phyloP scores from a whole-genome alignment of 2,329 filamentous ascomycete species.

The Verticillium isaacii region DNA sequence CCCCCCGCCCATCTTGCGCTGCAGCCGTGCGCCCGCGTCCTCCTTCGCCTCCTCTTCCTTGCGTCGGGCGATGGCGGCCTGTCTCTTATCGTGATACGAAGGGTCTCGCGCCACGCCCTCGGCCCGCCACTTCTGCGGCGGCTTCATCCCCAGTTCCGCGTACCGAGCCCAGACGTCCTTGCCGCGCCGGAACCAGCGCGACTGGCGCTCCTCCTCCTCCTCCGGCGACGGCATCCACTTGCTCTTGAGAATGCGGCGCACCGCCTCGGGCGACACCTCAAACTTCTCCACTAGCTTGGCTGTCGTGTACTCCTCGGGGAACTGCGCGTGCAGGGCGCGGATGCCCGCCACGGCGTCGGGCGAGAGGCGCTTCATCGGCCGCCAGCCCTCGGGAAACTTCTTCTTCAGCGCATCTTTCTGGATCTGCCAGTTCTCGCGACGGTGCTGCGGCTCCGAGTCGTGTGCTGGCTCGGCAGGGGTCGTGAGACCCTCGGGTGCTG shows the following conservation, averaged over 20 bases:
- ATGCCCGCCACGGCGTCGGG: conserved; percentile 92
- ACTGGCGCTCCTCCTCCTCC: conserved; percentile 52
- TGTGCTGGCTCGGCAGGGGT: conserved; percentile 19
- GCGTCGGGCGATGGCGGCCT: conserved; percentile 18
- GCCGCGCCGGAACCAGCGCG: conserved; percentile 58
- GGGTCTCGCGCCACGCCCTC: conserved; percentile 46
- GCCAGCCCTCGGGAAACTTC: conserved; percentile 82
- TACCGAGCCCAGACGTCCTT: conserved; percentile 54
- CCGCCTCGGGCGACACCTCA: conserved; percentile 79
- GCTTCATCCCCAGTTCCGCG: conserved; percentile 57
- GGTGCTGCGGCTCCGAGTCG: conserved; percentile 8
- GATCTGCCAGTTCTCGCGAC: conserved; percentile 59
- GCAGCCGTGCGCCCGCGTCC: conserved; percentile 13
- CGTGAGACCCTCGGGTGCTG: conserved; percentile 9
- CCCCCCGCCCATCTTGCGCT: conserved; percentile 19
- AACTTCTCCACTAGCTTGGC: conserved; percentile 71
- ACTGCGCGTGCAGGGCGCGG: conserved; percentile 71
- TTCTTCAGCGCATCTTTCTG: conserved; percentile 70
- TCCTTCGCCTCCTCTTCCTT: conserved; percentile 23
- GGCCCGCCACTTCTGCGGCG: conserved; percentile 54
- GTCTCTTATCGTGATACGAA: conserved; percentile 31
- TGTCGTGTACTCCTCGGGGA: conserved; percentile 74
- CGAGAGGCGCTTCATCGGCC: conserved; percentile 78
- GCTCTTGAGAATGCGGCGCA: conserved; percentile 78
- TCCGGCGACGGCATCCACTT: conserved; percentile 63